Evolutionary conservation across 768 basidiomycete species (phyloP), one percentile per base, ranked within the genome.

Genomic region (Porphyrellus cyaneotinctus): DNA sequence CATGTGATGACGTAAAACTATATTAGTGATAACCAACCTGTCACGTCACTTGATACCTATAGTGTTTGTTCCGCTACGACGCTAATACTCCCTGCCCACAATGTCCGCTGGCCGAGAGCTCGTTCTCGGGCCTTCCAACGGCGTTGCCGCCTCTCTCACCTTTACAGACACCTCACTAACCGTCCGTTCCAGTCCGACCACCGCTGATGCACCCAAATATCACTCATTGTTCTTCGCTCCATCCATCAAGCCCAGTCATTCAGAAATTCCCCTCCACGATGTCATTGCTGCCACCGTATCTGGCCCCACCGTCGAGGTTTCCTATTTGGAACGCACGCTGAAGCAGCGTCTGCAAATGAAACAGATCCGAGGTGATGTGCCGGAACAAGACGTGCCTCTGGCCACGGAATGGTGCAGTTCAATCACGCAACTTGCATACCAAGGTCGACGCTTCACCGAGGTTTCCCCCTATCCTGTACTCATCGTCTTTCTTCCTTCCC

Each of bases 391-490:
- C 43, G 64, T 65, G 14, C 57, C 62, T 23, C 51, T 54, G 6
- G 75, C 75, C 3, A 55, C 68, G 18, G 71, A 77, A 45, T 91
- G 88, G 84, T 75, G 77, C 15, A 72, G 74, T 43, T 64, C 70
- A 4, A 66, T 88, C 20, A 77, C 86, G 74, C 69, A 75, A 7
- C 64, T 72, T 30, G 78, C 85, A 11, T 91, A 92, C 64, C 74
- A 78, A 61, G 85, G 91, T 71, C 8, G 28, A 54, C 53, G 6
- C 5, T 30, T 44, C 37, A 0, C 45, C 32, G 6, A 10, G 11
- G 13, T 26, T 2, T 1, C 1, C 14, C 6, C 7, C 36, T 38
- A n/a, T 41, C 24, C 47, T 31, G 11, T 43, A 18, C 54, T 48
- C 17, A 51, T 52, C 43, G n/a, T 36, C 47, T 44, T 46, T 31